Evolutionary conservation across 2,329 filamentous ascomycete genomes (phyloP).

Genomic region (Nemania serpens): DNA sequence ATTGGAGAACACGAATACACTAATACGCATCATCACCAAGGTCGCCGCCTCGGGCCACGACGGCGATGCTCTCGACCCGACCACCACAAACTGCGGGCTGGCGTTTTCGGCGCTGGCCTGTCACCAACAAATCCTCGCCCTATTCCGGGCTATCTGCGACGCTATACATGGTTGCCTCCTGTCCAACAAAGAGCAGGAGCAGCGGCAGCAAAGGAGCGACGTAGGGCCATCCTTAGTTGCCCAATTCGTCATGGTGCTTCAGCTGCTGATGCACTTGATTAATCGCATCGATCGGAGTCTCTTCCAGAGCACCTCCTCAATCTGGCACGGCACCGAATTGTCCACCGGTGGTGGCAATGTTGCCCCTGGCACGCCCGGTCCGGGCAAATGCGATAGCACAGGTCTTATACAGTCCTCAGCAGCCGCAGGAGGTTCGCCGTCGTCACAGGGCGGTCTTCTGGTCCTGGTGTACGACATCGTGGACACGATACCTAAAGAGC

Average conservation of each 20-base stretch:
- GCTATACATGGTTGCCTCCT: not conserved
- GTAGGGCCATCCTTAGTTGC: not conserved
- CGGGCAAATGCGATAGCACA: not conserved
- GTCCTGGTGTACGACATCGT: not conserved
- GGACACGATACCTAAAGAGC: not conserved
- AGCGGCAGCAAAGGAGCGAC: not conserved
- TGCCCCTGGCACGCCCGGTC: not conserved
- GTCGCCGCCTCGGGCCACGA: not conserved
- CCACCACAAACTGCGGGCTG: not conserved
- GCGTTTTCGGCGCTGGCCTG: not conserved
- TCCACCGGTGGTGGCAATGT: not conserved
- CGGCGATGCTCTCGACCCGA: not conserved
- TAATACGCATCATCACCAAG: not conserved
- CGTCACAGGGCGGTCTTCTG: not conserved
- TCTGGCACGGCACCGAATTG: not conserved
- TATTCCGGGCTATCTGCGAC: constrained; percentile 2
- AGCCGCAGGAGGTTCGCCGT: not conserved
- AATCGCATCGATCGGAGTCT: not conserved
- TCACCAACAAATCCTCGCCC: not conserved
- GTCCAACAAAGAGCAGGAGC: not conserved
- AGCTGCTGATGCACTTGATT: not conserved
- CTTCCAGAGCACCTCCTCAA: not conserved
- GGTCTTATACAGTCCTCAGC: not conserved
- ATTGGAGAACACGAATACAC: not conserved
- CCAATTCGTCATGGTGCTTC: not conserved